Evolutionary conservation across 202 grass and related monocot species (phyloP).

Genomic region (Carex sylvatica): DNA sequence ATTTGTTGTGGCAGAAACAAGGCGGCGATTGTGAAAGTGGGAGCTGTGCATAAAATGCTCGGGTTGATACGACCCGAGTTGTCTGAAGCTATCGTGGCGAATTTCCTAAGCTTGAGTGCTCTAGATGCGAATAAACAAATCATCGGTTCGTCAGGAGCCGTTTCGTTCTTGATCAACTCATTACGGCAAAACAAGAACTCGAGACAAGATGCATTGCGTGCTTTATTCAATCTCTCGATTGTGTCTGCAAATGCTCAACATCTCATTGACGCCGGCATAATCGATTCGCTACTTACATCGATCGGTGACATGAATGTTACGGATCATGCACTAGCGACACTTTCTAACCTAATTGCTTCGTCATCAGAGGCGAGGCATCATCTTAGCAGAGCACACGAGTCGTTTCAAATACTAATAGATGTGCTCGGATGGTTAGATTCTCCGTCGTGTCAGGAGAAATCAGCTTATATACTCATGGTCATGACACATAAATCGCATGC

Average conservation of each 20-base stretch:
- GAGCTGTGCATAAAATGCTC: slow-evolving; percentile 93
- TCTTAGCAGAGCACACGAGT: slow-evolving; percentile 44
- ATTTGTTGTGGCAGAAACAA: slow-evolving; percentile 62
- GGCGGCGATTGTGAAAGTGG: slow-evolving; percentile 79
- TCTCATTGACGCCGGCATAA: slow-evolving; percentile 60
- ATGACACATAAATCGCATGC: slow-evolving; percentile 68
- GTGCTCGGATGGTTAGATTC: slow-evolving; percentile 72
- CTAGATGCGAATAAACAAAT: slow-evolving; percentile 76
- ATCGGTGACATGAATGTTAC: slow-evolving; percentile 33
- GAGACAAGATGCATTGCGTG: slow-evolving; percentile 66
- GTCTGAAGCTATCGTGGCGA: slow-evolving; percentile 66
- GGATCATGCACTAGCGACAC: slow-evolving; percentile 60
- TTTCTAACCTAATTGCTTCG: slow-evolving; percentile 70
- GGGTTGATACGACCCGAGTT: slow-evolving; percentile 37
- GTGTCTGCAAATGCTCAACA: slow-evolving; percentile 44
- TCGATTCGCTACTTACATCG: slow-evolving; percentile 38
- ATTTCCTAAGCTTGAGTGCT: slow-evolving; percentile 94
- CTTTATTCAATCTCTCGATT: slow-evolving; percentile 87
- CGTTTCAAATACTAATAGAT: slow-evolving; percentile 57
- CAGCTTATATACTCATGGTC: slow-evolving; percentile 84
- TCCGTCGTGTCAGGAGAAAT: slow-evolving; percentile 86
- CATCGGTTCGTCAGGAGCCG: slow-evolving; percentile 69
- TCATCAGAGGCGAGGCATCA: slow-evolving; percentile 56
- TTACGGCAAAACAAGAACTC: slow-evolving; percentile 49
- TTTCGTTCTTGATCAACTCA: slow-evolving; percentile 46